Base-by-base conservation (phyloP, 1,284 basidiomycete genomes). In the Microbotryomycetes sp. region DNA sequence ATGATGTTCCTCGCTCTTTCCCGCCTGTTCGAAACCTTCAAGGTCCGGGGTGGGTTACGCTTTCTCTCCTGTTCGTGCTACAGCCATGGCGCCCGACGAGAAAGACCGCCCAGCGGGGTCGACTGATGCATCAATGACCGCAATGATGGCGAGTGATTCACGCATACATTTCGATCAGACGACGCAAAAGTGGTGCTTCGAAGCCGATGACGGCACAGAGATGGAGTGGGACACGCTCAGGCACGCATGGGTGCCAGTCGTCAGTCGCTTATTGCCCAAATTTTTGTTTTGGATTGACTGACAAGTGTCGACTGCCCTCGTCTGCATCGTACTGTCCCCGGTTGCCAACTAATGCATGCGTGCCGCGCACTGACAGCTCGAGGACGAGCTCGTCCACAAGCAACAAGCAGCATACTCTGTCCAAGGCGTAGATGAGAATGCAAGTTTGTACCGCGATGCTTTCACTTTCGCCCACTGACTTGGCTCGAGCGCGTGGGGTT, bases 171-270 rank as follows among this genome's bases (percentile, higher is more conserved):
- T 86, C 71, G 87, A 89, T 65, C 87, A 83, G 69, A 80, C 82
- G 48, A 80, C 84, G 4, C 81, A 82, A 46, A 87, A 88, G 67
- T 98, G 90, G 89, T 82, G 86, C 56, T 86, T 87, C 72, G 94
- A 98, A 74, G 85, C 89, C 71, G 86, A 91, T 2, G 68, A 75
- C 65, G 91, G 88, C 15, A 78, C 81, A 28, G 92, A 96, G 75
- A 83, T 89, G 73, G 93, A 98, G 76, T 98, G 89, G 79, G 86
- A 91, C 71, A 75, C 81, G 45, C 74, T 75, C 5, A 89, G 87
- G 71, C 83, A 82, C 21, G 78, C 79, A 45, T 96, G 92, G 92
- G 75, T 90, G 26, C 85, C 88, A 45, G 75, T 92, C 72, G 91
- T 96, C 80, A 29, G 93, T 91, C 16, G 89, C 96, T 6, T 90